Conservation (phyloP, 495 filamentous ascomycete species). For the Aspergillus hancockii region DNA sequence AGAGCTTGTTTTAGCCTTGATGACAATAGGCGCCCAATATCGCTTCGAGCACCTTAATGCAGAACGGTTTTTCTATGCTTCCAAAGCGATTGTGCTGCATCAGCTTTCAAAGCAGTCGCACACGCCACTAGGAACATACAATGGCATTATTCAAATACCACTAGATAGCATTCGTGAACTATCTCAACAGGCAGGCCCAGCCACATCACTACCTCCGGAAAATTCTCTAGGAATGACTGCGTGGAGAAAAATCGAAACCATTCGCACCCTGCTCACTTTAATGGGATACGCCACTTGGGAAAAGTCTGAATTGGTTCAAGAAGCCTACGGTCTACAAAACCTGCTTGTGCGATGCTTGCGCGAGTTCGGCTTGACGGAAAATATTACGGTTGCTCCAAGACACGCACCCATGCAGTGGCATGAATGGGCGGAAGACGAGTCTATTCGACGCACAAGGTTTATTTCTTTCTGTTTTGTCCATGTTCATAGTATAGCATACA, state of each 20-base stretch:
- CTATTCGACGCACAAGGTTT: conserved; percentile 38
- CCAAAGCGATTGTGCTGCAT: conserved; percentile 35
- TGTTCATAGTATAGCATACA: conserved; percentile 42
- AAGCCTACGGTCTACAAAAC: conserved; percentile 36
- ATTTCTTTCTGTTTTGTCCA: conserved; percentile 44
- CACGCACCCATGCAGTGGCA: conserved; percentile 35
- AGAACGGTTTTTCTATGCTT: conserved; percentile 36
- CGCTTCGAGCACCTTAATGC: conserved; percentile 40
- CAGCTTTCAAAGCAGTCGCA: conserved; percentile 30
- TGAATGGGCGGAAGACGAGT: conserved; percentile 43
- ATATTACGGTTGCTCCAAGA: conserved; percentile 18
- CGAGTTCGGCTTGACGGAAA: conserved; percentile 34
- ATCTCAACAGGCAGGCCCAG: conserved; percentile 8
- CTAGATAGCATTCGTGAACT: conserved; percentile 14
- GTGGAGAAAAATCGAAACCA: conserved; percentile 35
- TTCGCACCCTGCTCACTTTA: conserved; percentile 36
- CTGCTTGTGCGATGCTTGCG: conserved; percentile 37
- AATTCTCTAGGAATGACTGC: conserved; percentile 16
- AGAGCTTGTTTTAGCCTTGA: conserved; percentile 34
- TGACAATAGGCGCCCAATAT: conserved; percentile 41
- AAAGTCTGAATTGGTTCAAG: conserved; percentile 36
- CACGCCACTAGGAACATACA: conserved; percentile 11
- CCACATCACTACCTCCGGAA: conserved; percentile 12
- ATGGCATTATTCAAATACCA: conserved; percentile 18
- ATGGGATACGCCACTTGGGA: conserved; percentile 47